Percentiles rank a stretch among this genome's conserved stretches.
Conservation (phyloP, 106 monocot species). For the Dendrobium chrysotoxum region DNA sequence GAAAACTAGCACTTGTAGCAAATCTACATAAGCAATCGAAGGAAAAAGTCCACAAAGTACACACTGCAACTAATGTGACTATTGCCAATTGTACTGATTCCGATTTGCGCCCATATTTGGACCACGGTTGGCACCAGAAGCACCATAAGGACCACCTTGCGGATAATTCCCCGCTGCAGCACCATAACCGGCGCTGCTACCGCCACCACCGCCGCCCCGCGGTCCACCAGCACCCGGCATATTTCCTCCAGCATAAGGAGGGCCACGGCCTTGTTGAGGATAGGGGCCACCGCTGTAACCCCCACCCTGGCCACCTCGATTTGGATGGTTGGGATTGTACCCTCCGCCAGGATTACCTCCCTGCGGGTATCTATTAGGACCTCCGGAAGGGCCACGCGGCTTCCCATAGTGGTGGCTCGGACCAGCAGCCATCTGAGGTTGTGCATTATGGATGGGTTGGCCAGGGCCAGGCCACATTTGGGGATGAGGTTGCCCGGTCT, state of each 20-base stretch:
- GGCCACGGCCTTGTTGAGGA: constrained; percentile 34
- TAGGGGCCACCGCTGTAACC: constrained; percentile 38
- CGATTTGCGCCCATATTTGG: constrained; percentile 54
- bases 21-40: too few relatives aligned
- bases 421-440: constrained; percentile 48
- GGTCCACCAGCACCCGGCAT: constrained; percentile 53
- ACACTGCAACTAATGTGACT: not conserved
- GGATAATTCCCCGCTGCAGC: constrained; percentile 37
- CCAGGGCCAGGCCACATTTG: constrained; percentile 63
- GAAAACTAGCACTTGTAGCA: too few relatives aligned
- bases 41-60: too few relatives aligned
- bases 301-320: constrained; percentile 47
- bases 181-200: constrained; percentile 38
- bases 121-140: constrained; percentile 52
- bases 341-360: constrained; percentile 72
- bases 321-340: constrained; percentile 81
- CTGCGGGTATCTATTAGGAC: constrained; percentile 57
- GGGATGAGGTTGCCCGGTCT: constrained; percentile 61
- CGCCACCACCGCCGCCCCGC: constrained; percentile 32
- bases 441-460: constrained; percentile 52
- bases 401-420: constrained; percentile 79
- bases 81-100: constrained; percentile 42
- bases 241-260: constrained; percentile 55
- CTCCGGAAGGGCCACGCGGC: constrained; percentile 58
- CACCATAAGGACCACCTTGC: constrained; percentile 72